Conservation (phyloP, 495 filamentous ascomycete genomes). For the Aspergillus avenaceus region DNA sequence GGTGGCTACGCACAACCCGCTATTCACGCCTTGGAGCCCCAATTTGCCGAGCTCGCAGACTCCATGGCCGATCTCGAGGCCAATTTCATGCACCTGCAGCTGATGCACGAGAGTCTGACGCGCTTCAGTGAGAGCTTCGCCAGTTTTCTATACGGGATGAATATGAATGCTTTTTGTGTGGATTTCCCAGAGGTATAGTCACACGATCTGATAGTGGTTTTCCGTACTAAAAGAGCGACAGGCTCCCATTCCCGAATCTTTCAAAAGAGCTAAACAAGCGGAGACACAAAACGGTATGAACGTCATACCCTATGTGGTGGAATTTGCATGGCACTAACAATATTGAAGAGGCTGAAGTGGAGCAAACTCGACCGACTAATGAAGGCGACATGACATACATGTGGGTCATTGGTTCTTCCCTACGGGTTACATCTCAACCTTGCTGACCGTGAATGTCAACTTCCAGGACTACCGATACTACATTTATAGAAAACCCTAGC, state of each 20-base stretch:
- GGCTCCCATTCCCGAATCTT: slow-evolving; percentile 69
- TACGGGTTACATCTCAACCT: background rate
- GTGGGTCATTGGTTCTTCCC: slow-evolving; percentile 43
- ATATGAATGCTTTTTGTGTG: slow-evolving; percentile 99
- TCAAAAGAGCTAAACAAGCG: slow-evolving; percentile 61
- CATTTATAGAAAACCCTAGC: slow-evolving; percentile 84
- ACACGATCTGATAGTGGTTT: background rate
- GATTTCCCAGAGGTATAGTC: slow-evolving; percentile 84
- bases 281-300: slow-evolving; percentile 39
- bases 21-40: slow-evolving; percentile 77
- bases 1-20: slow-evolving; percentile 58
- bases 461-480: slow-evolving; percentile 84
- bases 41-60: slow-evolving; percentile 90
- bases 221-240: slow-evolving; percentile 20
- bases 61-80: slow-evolving; percentile 92
- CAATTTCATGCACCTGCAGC: slow-evolving; percentile 94
- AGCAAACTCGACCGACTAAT: slow-evolving; percentile 22
- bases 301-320: background rate
- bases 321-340: slow-evolving; percentile 8
- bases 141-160: slow-evolving; percentile 89
- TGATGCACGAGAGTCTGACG: slow-evolving; percentile 94
- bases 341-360: slow-evolving; percentile 29
- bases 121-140: slow-evolving; percentile 96
- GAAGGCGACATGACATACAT: slow-evolving; percentile 84
- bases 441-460: background rate